Evolutionary conservation across 768 basidiomycete genomes (phyloP), one percentile per base, ranked within the genome.

Genomic region (Amanita pseudoporphyria): DNA sequence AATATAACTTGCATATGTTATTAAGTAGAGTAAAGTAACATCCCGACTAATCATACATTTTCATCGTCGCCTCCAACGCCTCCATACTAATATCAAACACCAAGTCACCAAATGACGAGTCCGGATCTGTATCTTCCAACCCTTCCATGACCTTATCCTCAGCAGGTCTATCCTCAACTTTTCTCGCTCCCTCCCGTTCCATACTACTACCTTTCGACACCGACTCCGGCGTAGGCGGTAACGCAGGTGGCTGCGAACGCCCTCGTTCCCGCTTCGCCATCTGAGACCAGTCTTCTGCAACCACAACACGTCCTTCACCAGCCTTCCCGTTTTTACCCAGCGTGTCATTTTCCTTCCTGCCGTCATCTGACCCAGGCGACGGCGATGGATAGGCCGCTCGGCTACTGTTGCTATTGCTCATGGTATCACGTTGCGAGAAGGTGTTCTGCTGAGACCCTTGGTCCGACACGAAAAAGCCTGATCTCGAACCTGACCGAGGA

Each of bases 31-130:
- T n/a, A n/a, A n/a, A n/a, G n/a, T n/a, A n/a, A n/a, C n/a, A n/a
- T n/a, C n/a, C n/a, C n/a, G n/a, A n/a, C 58, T 47, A 62, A 52
- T 62, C 61, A 54, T 59, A 62, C 54, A 55, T 56, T 28, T 53
- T 52, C 61, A 62, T 62, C 22, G 61, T 61, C 48, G 57, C 53
- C 37, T 62, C 61, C 41, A 62, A 47, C n/a, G 53, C 57, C 9
- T 62, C 60, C 49, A 62, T 54, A 28, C 39, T 41, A n/a, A 49
- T 40, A 41, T 58, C 60, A 37, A 63, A 55, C 9, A 58, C 58
- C 38, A 63, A 53, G 40, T 63, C 59, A 13, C 59, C 59, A 55
- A 59, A 62, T 5, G 60, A 63, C 30, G 57, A 58, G 44, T 61
- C 60, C 19, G 60, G 50, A 24, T 65, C 53, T 19, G 21, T 26